phyloP scores from a whole-genome alignment of 352 stramenopile genomes.

The Globisporangium cylindrosporum region DNA sequence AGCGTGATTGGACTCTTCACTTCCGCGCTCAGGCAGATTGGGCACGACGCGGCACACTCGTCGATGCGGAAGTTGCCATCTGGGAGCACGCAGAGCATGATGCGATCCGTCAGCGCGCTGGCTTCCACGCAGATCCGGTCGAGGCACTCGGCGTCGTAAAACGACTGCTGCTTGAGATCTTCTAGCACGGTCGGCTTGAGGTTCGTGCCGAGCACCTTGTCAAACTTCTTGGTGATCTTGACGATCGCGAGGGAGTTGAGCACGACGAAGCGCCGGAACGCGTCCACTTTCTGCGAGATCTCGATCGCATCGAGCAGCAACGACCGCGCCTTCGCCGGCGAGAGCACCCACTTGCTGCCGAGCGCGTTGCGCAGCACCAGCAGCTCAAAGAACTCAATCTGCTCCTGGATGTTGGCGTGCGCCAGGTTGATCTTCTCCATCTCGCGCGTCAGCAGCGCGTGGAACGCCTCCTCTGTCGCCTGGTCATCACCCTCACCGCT shows the following conservation, averaged over 20 bases:
- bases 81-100: constrained; percentile 71
- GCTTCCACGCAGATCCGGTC: constrained; percentile 53
- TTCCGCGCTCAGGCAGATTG: constrained; percentile 63
- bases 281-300: constrained; percentile 60
- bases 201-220: constrained; percentile 40
- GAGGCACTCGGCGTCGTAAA: constrained; percentile 59
- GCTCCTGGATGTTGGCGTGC: constrained; percentile 50
- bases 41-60: constrained; percentile 45
- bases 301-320: constrained; percentile 59
- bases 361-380: constrained; percentile 33
- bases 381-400: constrained; percentile 42
- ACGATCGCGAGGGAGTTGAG: constrained; percentile 77
- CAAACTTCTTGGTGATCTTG: constrained; percentile 85
- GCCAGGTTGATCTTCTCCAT: constrained; percentile 61
- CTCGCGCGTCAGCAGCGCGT: constrained; percentile 36
- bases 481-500: neutral
- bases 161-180: constrained; percentile 57
- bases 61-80: constrained; percentile 64
- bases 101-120: constrained; percentile 47
- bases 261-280: constrained; percentile 73
- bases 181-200: constrained; percentile 42
- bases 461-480: constrained; percentile 22
- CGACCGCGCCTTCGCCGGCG: constrained; percentile 41
- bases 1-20: constrained; percentile 73
- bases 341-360: constrained; percentile 60